Percentiles rank a stretch among this genome's conserved stretches.
Evolutionary conservation across 106 monocot genomes (phyloP).

Genomic region (Narthecium ossifragum): DNA sequence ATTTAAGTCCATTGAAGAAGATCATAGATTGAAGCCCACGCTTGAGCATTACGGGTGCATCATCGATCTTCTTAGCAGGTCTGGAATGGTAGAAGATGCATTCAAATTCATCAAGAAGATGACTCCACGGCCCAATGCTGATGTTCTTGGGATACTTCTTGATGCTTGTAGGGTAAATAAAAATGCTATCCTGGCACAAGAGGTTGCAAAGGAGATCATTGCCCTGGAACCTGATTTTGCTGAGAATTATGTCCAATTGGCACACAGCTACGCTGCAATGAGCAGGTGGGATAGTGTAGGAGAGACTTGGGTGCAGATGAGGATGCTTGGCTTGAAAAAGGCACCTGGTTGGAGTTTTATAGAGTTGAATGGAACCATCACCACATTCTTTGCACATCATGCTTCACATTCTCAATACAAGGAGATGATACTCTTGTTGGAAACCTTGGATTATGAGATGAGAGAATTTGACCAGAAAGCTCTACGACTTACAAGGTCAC

Average conservation of each 20-base stretch:
- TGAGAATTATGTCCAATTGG: conserved; percentile 61
- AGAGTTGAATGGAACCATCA: conserved; percentile 35
- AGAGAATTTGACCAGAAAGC: conserved; percentile 10
- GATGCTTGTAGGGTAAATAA: conserved; percentile 44
- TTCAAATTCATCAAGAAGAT: conserved; percentile 15
- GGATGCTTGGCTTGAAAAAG: conserved; percentile 51
- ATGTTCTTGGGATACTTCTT: conserved; percentile 65
- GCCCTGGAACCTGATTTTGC: conserved; percentile 37
- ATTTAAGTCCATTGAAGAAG: conserved; percentile 26
- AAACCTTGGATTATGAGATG: conserved; percentile 34
- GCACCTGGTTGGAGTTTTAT: conserved; percentile 74
- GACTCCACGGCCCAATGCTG: conserved; percentile 29
- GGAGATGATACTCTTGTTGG: conserved; percentile 32
- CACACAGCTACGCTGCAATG: conserved; percentile 43
- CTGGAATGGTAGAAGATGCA: conserved; percentile 33
- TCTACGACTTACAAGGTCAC: no score
- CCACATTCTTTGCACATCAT: conserved; percentile 48
- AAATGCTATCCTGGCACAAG: conserved; percentile 20
- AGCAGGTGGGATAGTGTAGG: conserved; percentile 53
- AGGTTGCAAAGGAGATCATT: conserved; percentile 35
- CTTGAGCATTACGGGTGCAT: conserved; percentile 36
- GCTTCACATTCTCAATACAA: conserved; percentile 26
- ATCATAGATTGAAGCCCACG: conserved; percentile 11
- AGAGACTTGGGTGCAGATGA: conserved; percentile 45
- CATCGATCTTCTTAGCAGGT: conserved; percentile 28